Conservation (phyloP, 169 alveolate genomes). For the Haemoproteus tartakovskyi region DNA sequence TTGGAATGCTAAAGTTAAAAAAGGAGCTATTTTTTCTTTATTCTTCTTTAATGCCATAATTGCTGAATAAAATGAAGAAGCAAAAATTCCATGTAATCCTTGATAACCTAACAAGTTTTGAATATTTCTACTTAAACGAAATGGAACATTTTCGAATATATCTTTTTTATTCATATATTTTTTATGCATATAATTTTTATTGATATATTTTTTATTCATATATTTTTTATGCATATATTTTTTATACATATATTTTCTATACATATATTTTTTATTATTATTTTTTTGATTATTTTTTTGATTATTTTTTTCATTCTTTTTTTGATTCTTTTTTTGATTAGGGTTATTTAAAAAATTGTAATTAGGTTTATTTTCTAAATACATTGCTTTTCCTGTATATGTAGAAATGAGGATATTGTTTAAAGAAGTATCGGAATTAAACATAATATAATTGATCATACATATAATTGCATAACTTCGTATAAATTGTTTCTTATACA, state of each 20-base stretch:
- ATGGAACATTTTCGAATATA: slow-evolving; percentile 13
- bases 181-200: no score
- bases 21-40: slow-evolving; percentile 2
- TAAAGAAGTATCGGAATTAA: slow-evolving; percentile 11
- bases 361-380: slow-evolving; percentile 30
- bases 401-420: slow-evolving; percentile 28
- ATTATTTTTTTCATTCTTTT: background rate
- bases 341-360: slow-evolving; percentile 3
- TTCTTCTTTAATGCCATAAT: slow-evolving; percentile 54
- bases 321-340: background rate
- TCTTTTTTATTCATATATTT: no score
- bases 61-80: slow-evolving; percentile 35
- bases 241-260: no score
- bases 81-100: slow-evolving; percentile 41
- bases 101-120: slow-evolving; percentile 48
- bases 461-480: slow-evolving; percentile 34
- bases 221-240: no score
- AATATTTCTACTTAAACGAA: slow-evolving; percentile 44
- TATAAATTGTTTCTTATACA: slow-evolving; percentile 16
- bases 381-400: slow-evolving; percentile 29
- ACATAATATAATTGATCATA: slow-evolving; percentile 53
- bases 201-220: no score
- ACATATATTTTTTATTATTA: no score
- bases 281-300: background rate
- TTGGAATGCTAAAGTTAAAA: slow-evolving; percentile 28